A percentile compares a stretch with the other conserved stretches of the same genome.
Conservation (phyloP, 495 filamentous ascomycete species). For the Neurospora sp. region DNA sequence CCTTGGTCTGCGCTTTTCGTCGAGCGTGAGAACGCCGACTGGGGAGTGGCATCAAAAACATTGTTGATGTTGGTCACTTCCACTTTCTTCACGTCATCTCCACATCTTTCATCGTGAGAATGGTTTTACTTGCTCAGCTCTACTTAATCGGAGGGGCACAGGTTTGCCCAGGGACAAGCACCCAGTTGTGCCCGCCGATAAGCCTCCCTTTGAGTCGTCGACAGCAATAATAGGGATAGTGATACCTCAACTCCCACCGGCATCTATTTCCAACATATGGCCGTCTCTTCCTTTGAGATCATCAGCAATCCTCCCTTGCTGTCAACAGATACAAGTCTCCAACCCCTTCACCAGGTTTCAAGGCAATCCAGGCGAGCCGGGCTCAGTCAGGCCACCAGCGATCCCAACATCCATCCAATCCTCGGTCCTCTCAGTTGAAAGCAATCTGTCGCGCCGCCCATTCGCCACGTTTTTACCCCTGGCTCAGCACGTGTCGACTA, state of each 20-base stretch:
- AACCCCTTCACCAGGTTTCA: neutral
- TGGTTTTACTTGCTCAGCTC: neutral
- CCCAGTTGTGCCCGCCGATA: neutral
- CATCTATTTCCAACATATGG: neutral
- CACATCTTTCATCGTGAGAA: neutral
- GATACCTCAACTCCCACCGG: neutral
- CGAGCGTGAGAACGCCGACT: neutral
- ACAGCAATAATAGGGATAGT: neutral
- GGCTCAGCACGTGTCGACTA: neutral
- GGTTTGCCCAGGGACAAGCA: neutral
- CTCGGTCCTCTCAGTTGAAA: neutral
- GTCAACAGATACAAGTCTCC: neutral
- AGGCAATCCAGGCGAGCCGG: neutral
- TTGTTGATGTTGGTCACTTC: no score
- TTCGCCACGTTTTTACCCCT: neutral
- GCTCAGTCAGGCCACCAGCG: neutral
- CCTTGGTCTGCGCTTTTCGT: neutral
- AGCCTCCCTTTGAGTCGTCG: neutral
- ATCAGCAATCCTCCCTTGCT: neutral
- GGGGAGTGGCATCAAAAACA: neutral
- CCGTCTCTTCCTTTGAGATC: neutral
- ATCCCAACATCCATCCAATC: neutral
- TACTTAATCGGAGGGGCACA: neutral
- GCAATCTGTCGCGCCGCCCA: neutral
- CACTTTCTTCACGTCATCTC: neutral